Evolutionary conservation across 805 yeast species (phyloP), one percentile per base, ranked within the genome.

Genomic region (Kregervanrija fluxuum): DNA sequence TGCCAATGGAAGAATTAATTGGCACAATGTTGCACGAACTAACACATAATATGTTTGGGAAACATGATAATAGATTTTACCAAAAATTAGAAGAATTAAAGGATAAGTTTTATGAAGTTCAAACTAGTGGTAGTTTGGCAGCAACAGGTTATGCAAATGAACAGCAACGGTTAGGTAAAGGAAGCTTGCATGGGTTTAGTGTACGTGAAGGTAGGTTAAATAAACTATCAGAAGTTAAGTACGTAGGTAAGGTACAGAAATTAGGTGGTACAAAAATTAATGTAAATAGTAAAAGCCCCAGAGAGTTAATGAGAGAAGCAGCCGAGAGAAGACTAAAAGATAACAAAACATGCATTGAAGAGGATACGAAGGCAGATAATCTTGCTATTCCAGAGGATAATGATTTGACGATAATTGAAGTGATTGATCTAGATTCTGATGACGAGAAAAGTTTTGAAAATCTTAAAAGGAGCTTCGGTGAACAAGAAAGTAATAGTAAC

Each of bases 21-120:
- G 95, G 89, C 1, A 88, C 96, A 0, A 75, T 89, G 79, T 67
- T 91, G 5, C 98, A 91, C 62, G 98, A 91, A 60, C 68, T 91
- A 36, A 76, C 87, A 2, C 98, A 91, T 60, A 90, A 88, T 59
- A 59, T 70, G 15, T 67, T 68, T 55, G 96, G 96, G 0, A 85
- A 95, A 0, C 98, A 91, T 58, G 83, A 91, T 65, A 74, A 66
- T 2, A 65, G 64, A 47, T 91, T 91, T 57, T 86, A 86, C 58
- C 66, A 66, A 41, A 71, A 73, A 41, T 61, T 88, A 50, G 91
- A 85, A 44, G 78, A 75, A 47, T 67, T 85, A 35, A 75, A 74
- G 45, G 67, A 66, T 5, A 65, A 83, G 54, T 79, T 65, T 54
- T 70, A 69, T 42, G 64, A 67, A 8, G 56, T 73, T 37, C 73